Conservation (phyloP, 1,284 basidiomycete genomes). For the Cutaneotrichosporon mucoides region DNA sequence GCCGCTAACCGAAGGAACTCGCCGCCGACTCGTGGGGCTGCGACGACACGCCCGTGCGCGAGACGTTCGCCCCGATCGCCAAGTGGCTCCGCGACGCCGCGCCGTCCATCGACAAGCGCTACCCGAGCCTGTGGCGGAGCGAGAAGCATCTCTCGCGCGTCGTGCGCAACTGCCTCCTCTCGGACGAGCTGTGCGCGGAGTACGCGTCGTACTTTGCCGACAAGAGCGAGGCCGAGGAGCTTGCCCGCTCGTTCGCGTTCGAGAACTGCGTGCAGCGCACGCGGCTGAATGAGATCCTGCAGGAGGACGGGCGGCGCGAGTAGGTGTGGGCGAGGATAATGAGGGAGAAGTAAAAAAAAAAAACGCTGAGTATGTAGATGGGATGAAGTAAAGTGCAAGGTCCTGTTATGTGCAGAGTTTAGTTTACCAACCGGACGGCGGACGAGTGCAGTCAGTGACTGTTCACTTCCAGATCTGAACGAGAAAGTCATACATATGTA, state of each 20-base stretch:
- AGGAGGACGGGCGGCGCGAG: constrained; percentile 26
- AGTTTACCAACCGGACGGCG: no score
- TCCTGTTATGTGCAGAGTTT: no score
- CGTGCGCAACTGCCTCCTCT: constrained; percentile 60
- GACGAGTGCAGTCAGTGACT: no score
- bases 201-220: constrained; percentile 63
- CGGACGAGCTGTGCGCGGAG: constrained; percentile 60
- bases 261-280: constrained; percentile 55
- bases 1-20: constrained; percentile 49
- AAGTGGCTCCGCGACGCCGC: constrained; percentile 53
- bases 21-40: constrained; percentile 65
- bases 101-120: constrained; percentile 39
- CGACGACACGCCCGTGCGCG: constrained; percentile 50
- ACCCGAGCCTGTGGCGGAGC: constrained; percentile 41
- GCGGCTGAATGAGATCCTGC: constrained; percentile 45
- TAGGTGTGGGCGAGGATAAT: not conserved
- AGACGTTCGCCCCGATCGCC: constrained; percentile 59
- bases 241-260: constrained; percentile 62
- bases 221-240: constrained; percentile 55
- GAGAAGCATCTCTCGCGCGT: constrained; percentile 52
- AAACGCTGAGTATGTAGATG: no score
- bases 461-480: no score
- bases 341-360: no score
- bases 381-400: no score
- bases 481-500: no score